Base-by-base conservation (phyloP, 2,329 filamentous ascomycete species). In the Plectosphaerella plurivora region DNA sequence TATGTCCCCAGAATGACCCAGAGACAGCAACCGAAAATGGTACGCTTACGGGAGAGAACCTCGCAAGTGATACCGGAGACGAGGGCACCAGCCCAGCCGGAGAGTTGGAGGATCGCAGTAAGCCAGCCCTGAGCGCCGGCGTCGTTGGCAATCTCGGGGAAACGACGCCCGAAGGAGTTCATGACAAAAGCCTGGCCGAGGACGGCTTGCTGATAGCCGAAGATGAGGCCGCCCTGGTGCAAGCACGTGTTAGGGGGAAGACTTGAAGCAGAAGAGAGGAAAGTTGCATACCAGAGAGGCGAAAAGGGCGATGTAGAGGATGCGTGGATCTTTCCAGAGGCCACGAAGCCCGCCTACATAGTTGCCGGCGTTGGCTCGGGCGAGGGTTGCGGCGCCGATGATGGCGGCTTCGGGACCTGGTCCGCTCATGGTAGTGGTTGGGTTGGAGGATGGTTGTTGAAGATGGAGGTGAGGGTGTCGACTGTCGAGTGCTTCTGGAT, bases 131-230 rank as follows among this genome's bases (percentile, higher is more conserved):
- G 76, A 1, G 74, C 73, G 22, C 69, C 69, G 15, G 74, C 71
- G 0, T 74, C 77, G 8, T 67, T 53, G 37, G 76, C 70, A 9
- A 79, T 70, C 1, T 68, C 66, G 1, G 76, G 77, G 59, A 81
- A 80, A 55, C 76, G 74, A 36, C 70, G 62, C 10, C 65, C 71
- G 63, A 81, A 81, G 10, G 73, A 68, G 9, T 66, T 66, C 77
- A 81, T 82, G 58, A 78, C 76, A 3, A 81, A 67, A 12, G 76
- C 76, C 57, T 80, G 75, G 33, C 77, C 76, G 3, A 82, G 65
- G 2, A 82, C 76, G 48, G 77, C 78, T 58, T 81, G 78, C 53
- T 81, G 76, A 59, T 78, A 79, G 50, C 76, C 76, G 71, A 77
- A 79, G 53, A 75, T 72, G 46, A 79, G 74, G 20, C 76, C 76